Conservation (phyloP, 179 eudicot genomes). For the Dionaea muscipula region DNA sequence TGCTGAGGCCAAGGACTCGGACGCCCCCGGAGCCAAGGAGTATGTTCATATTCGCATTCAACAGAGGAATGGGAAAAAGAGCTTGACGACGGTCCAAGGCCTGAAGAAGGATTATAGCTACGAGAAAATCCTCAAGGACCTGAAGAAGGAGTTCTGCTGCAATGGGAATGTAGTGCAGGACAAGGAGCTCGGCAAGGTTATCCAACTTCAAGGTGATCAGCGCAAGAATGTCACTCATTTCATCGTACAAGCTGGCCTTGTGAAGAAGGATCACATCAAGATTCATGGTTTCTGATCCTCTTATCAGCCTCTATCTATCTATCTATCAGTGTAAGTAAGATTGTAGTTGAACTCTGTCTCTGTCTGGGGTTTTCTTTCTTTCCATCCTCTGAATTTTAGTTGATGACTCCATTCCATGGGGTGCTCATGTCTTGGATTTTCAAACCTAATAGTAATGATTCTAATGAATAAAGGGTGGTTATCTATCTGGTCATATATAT, state of each 20-base stretch:
- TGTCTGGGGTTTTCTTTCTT: too few relatives aligned
- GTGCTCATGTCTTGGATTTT: too few relatives aligned
- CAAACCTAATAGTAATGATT: too few relatives aligned
- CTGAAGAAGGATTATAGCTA: slow-evolving; percentile 29
- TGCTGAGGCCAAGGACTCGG: slow-evolving; percentile 28
- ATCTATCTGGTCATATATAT: too few relatives aligned
- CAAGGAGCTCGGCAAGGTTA: slow-evolving; percentile 19
- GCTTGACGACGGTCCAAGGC: slow-evolving; percentile 31
- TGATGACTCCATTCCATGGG: too few relatives aligned
- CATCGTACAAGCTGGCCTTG: slow-evolving; percentile 20
- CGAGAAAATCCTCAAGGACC: slow-evolving; percentile 21
- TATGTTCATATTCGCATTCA: slow-evolving; percentile 31
- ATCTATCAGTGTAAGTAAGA: too few relatives aligned
- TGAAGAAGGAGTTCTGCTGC: slow-evolving; percentile 10
- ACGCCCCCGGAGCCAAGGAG: slow-evolving; percentile 26
- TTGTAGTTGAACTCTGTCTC: too few relatives aligned
- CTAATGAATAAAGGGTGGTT: too few relatives aligned
- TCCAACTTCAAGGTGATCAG: slow-evolving; percentile 35
- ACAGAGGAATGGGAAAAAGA: slow-evolving; percentile 27
- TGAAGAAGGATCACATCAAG: slow-evolving; percentile 13
- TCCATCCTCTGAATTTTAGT: too few relatives aligned
- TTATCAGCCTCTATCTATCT: too few relatives aligned
- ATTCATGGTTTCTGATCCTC: slow-evolving; percentile 16
- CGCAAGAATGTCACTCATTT: slow-evolving; percentile 29
- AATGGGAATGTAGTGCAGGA: slow-evolving; percentile 8